Percentiles rank a stretch among this genome's conserved stretches.
Conservation (phyloP, 163 green algal genomes). For the Scenedesmus sp. region DNA sequence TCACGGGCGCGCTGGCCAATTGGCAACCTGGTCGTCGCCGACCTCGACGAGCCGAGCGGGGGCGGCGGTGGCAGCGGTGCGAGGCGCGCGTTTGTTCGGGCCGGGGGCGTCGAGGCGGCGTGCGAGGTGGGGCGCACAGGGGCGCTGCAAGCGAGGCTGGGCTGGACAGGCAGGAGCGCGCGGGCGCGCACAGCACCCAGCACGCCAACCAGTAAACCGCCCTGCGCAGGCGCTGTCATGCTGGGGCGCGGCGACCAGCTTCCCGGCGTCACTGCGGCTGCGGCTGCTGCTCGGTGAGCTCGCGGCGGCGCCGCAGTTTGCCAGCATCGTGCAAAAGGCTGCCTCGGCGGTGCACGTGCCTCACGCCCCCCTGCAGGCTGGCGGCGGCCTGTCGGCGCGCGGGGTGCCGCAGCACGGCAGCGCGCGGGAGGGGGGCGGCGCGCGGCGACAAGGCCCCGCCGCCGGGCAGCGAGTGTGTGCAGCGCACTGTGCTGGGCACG, state of each 20-base stretch:
- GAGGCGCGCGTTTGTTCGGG: conserved; percentile 17
- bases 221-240: too few relatives aligned
- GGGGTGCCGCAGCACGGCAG: too few relatives aligned
- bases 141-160: too few relatives aligned
- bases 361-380: not conserved
- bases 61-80: not conserved
- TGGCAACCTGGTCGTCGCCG: conserved; percentile 16
- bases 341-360: conserved; percentile 17
- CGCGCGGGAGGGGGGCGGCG: too few relatives aligned
- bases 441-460: too few relatives aligned
- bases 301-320: too few relatives aligned
- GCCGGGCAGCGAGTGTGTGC: too few relatives aligned
- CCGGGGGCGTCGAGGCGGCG: conserved; percentile 14
- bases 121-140: conserved; percentile 29
- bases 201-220: too few relatives aligned
- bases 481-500: conserved; percentile 14
- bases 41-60: not conserved
- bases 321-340: not conserved
- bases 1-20: too few relatives aligned
- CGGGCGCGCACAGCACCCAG: too few relatives aligned
- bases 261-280: not conserved
- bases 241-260: conserved; percentile 14
- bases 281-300: conserved; percentile 24
- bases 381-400: not conserved
- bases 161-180: too few relatives aligned